A percentile compares a stretch with the other conserved stretches of the same genome.
phyloP scores from a whole-genome alignment of 2,329 filamentous ascomycete species.

The Fusarium graminum region DNA sequence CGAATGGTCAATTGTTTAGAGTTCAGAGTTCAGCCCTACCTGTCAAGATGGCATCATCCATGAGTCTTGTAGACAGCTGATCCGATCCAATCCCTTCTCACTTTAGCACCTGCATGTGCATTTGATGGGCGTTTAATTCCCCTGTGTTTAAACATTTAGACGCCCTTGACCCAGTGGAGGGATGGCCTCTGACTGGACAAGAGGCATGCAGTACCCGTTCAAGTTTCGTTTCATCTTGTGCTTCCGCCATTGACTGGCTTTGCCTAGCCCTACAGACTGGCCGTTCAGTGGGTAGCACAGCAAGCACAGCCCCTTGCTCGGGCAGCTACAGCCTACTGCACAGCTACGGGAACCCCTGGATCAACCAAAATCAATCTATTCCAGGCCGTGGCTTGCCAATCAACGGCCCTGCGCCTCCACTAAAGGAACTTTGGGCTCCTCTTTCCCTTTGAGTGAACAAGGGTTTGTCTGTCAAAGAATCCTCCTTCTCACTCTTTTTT shows the following conservation, averaged over 20 bases:
- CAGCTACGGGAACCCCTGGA: slow-evolving; percentile 9
- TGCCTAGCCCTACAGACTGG: slow-evolving; percentile 19
- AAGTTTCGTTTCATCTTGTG: slow-evolving; percentile 29
- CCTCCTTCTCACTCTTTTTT: background rate
- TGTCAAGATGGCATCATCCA: background rate
- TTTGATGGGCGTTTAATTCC: background rate
- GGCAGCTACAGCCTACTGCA: slow-evolving; percentile 2
- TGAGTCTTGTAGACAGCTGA: background rate
- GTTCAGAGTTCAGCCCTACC: slow-evolving; percentile 25
- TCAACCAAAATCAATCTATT: slow-evolving; percentile 27
- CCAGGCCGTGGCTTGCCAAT: slow-evolving; percentile 23
- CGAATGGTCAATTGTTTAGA: slow-evolving; percentile 49
- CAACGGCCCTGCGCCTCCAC: slow-evolving; percentile 33
- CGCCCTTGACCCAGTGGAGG: background rate
- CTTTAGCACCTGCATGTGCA: slow-evolving; percentile 12
- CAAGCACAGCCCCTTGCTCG: slow-evolving; percentile 12
- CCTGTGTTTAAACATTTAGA: slow-evolving; percentile 1
- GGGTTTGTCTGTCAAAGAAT: slow-evolving; percentile 15
- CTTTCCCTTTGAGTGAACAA: slow-evolving; percentile 11
- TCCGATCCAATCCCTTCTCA: slow-evolving; percentile 26
- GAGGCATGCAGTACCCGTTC: slow-evolving; percentile 5
- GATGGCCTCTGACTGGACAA: no score
- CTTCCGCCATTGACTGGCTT: slow-evolving; percentile 10
- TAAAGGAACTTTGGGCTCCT: background rate
- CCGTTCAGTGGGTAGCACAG: slow-evolving; percentile 17